phyloP scores from a whole-genome alignment of 106 monocot species.

The Alisma plantagoaquatica region DNA sequence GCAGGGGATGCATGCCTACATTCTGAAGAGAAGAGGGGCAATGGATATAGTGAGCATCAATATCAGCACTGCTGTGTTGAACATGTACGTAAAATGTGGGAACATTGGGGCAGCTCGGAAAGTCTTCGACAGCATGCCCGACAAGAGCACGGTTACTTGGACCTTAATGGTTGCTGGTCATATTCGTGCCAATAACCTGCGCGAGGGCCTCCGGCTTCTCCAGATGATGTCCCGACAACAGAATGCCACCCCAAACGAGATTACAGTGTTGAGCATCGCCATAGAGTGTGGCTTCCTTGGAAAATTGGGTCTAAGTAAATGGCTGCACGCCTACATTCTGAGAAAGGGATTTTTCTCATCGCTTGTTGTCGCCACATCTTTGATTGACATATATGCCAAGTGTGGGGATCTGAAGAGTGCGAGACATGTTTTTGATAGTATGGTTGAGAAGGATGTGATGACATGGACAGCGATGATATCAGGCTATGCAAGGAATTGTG shows the following conservation, averaged over 20 bases:
- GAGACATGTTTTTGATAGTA: no score
- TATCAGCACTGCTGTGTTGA: slow-evolving; percentile 3
- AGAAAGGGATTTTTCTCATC: neutral
- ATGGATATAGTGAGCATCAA: slow-evolving; percentile 1
- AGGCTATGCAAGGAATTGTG: no score
- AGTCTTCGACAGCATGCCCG: slow-evolving; percentile 7
- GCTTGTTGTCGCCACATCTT: neutral
- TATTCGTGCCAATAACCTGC: neutral
- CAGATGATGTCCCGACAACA: neutral
- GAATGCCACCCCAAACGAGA: slow-evolving; percentile 1
- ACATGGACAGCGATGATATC: no score
- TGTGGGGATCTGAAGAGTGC: no score
- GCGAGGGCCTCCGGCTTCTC: slow-evolving; percentile 5
- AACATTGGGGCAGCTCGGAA: neutral
- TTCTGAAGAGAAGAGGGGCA: slow-evolving; percentile 12
- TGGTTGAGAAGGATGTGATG: no score
- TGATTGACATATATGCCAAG: no score
- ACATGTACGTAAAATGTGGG: slow-evolving; percentile 8
- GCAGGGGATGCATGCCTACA: slow-evolving; percentile 26
- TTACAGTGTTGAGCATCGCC: slow-evolving; percentile 1
- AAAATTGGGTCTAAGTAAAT: neutral
- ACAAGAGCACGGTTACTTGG: slow-evolving; percentile 12
- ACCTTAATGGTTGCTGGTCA: slow-evolving; percentile 9
- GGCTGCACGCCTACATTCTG: neutral
- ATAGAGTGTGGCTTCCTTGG: neutral